These are phyloP conservation scores for Aspergillus spinulosporus DNA, from an alignment of 2,329 filamentous ascomycete genomes.

Conservation along the genomic window DNA sequence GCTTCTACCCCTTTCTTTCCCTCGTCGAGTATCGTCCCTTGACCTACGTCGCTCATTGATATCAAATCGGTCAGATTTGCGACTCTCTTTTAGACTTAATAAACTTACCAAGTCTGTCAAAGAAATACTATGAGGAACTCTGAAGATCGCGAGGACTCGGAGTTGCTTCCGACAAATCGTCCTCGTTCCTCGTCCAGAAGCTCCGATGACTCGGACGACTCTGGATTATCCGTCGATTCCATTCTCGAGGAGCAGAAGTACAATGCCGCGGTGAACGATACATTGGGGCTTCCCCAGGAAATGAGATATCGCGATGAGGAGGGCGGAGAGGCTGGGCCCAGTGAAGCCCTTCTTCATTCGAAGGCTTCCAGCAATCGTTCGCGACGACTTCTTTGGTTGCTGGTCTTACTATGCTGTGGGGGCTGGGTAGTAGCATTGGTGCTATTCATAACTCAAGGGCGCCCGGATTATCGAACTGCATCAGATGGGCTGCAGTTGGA, in stretches of 20 bases:
- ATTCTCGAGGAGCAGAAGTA: constrained; percentile 31
- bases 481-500: constrained; percentile 27
- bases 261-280: constrained; percentile 15
- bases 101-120: background rate
- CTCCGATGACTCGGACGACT: constrained; percentile 38
- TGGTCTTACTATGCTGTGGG: constrained; percentile 43
- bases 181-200: constrained; percentile 29
- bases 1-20: background rate
- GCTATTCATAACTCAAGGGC: constrained; percentile 42
- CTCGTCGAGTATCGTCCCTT: background rate
- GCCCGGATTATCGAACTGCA: constrained; percentile 33
- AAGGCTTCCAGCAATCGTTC: constrained; percentile 31
- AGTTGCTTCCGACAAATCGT: constrained; percentile 31
- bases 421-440: constrained; percentile 50
- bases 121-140: constrained; percentile 29
- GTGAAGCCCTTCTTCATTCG: constrained; percentile 28
- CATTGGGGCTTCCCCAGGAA: constrained; percentile 11
- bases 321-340: constrained; percentile 30
- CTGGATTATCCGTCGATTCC: constrained; percentile 37
- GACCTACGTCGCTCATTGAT: background rate
- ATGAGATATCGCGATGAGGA: constrained; percentile 40
- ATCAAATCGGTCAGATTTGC: background rate
- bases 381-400: constrained; percentile 41
- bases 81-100: background rate
- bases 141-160: constrained; percentile 26